These are phyloP conservation scores for Leccinum arenicola DNA, from an alignment of 768 basidiomycete genomes.

Conservation along the genomic window DNA sequence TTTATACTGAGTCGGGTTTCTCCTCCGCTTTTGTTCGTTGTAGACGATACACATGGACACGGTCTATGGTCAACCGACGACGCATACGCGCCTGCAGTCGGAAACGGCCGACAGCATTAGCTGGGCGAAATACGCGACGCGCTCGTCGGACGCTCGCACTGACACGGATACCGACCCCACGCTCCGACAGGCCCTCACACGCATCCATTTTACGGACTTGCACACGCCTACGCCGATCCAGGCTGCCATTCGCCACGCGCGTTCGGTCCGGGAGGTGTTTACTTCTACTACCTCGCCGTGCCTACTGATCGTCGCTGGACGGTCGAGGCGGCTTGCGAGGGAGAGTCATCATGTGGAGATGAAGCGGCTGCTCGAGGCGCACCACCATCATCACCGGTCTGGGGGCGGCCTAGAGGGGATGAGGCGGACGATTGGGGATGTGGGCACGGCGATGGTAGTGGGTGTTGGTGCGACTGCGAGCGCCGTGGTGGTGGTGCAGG, in stretches of 20 bases:
- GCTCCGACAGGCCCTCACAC: slow-evolving; percentile 40
- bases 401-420: slow-evolving; percentile 33
- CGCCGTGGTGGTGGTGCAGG: slow-evolving; percentile 73
- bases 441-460: slow-evolving; percentile 76
- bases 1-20: not conserved
- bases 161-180: slow-evolving; percentile 9
- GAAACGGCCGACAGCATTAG: slow-evolving; percentile 80
- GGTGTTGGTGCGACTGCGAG: slow-evolving; percentile 52
- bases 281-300: slow-evolving; percentile 31
- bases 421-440: slow-evolving; percentile 82
- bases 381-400: not conserved
- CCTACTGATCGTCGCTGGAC: slow-evolving; percentile 66
- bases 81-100: slow-evolving; percentile 68
- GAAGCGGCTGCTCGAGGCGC: slow-evolving; percentile 54
- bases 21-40: not conserved
- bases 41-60: slow-evolving; percentile 57
- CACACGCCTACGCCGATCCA: slow-evolving; percentile 60
- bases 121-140: slow-evolving; percentile 62
- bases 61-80: slow-evolving; percentile 61
- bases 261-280: slow-evolving; percentile 16
- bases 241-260: slow-evolving; percentile 46
- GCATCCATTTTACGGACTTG: slow-evolving; percentile 61
- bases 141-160: not conserved
- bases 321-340: slow-evolving; percentile 69
- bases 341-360: slow-evolving; percentile 75